Evolutionary conservation across 768 basidiomycete species (phyloP).

Genomic region (Favolaschia claudopus): DNA sequence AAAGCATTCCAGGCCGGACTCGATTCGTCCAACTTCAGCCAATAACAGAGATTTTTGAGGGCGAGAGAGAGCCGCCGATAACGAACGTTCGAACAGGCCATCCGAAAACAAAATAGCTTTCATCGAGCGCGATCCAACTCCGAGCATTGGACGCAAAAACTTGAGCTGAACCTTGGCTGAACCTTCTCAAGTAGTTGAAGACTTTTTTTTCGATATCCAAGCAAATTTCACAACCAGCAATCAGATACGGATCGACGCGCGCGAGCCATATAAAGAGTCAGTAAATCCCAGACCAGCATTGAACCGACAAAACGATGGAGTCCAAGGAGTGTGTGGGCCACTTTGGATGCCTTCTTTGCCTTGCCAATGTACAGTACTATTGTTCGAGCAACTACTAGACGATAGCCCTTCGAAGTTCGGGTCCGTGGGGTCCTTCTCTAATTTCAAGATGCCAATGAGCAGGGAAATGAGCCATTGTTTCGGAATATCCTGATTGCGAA

Average conservation of each 20-base stretch:
- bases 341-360: background rate
- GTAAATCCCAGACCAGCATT: background rate
- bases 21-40: background rate
- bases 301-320: background rate
- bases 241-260: constrained; percentile 10
- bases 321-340: background rate
- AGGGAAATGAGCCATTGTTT: too few relatives aligned
- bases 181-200: background rate
- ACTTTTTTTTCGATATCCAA: background rate
- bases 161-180: background rate
- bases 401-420: too few relatives aligned
- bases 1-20: background rate
- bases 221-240: background rate
- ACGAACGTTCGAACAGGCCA: constrained; percentile 10
- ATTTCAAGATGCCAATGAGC: too few relatives aligned
- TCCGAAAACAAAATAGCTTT: constrained; percentile 3
- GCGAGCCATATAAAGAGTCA: constrained; percentile 8
- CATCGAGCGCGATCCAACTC: background rate
- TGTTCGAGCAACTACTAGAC: too few relatives aligned
- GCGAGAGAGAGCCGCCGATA: constrained; percentile 3
- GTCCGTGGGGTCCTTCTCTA: too few relatives aligned
- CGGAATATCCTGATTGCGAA: too few relatives aligned
- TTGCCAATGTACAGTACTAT: too few relatives aligned
- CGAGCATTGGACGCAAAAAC: constrained; percentile 2
- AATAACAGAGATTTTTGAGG: background rate